These are phyloP conservation scores for Acer saccharum DNA, from an alignment of 345 rosid genomes.

Conservation along the genomic window DNA sequence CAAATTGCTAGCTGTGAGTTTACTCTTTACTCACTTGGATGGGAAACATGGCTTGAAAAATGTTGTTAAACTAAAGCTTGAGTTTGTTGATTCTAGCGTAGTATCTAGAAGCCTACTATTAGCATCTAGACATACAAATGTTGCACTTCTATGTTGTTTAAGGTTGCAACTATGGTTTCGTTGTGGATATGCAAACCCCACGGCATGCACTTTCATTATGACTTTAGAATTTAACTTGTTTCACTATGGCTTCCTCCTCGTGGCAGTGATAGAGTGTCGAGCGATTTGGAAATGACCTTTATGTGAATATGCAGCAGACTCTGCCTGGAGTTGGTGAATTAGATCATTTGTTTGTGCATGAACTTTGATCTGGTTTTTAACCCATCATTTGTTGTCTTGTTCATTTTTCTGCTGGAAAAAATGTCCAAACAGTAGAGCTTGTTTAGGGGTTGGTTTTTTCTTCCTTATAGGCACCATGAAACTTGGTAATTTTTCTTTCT, in stretches of 20 bases:
- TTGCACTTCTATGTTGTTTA: background rate
- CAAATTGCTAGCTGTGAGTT: background rate
- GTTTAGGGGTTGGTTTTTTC: too few relatives aligned
- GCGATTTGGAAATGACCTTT: constrained; percentile 60
- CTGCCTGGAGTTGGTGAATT: background rate
- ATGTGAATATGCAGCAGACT: too few relatives aligned
- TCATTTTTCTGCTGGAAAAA: background rate
- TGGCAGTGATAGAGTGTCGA: constrained; percentile 63
- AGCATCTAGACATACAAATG: background rate
- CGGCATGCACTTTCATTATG: background rate
- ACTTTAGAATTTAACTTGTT: background rate
- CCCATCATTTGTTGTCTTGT: too few relatives aligned
- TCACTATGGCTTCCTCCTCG: constrained; percentile 12
- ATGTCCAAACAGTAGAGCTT: background rate
- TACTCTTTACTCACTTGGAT: background rate
- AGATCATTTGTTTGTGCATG: background rate
- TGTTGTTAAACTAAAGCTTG: background rate
- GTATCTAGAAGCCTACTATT: background rate
- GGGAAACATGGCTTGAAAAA: background rate
- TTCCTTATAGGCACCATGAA: background rate
- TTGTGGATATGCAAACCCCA: background rate
- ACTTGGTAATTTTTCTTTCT: background rate
- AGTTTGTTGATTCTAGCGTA: background rate
- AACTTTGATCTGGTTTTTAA: background rate
- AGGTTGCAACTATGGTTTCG: too few relatives aligned